These are phyloP conservation scores for Priceomyces medius DNA, from an alignment of 805 yeast species.

Conservation along the genomic window DNA sequence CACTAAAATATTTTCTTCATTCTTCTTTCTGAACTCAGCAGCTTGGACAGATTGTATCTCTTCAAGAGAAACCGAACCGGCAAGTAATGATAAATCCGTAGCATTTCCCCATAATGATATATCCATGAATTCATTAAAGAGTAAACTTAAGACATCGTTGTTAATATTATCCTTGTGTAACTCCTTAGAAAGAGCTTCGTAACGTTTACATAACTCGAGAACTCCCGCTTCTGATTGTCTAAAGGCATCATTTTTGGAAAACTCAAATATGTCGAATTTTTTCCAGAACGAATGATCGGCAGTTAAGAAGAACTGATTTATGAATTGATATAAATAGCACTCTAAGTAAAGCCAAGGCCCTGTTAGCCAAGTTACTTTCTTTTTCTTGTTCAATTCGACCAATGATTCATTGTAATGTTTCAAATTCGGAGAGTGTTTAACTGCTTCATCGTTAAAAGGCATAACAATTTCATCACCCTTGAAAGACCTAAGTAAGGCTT, in stretches of 20 bases:
- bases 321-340: constrained; percentile 73
- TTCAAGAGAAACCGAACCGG: constrained; percentile 77
- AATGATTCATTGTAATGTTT: constrained; percentile 60
- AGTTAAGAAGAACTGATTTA: constrained; percentile 44
- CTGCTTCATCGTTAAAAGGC: constrained; percentile 26
- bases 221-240: constrained; percentile 74
- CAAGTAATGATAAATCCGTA: constrained; percentile 85
- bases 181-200: constrained; percentile 41
- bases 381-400: constrained; percentile 22
- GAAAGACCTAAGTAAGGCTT: constrained; percentile 44
- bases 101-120: constrained; percentile 98
- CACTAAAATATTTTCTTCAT: constrained; percentile 72
- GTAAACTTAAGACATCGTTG: constrained; percentile 45
- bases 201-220: constrained; percentile 70
- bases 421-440: constrained; percentile 49
- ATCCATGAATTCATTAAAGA: constrained; percentile 82
- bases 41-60: constrained; percentile 93
- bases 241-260: constrained; percentile 72
- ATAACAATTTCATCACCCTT: constrained; percentile 30
- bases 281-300: constrained; percentile 28
- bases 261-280: constrained; percentile 70
- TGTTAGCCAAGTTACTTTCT: constrained; percentile 61
- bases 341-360: constrained; percentile 93
- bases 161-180: constrained; percentile 23
- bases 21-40: constrained; percentile 76